Evolutionary conservation across 2,329 filamentous ascomycete genomes (phyloP).

Genomic region (Scytalidium lignicola): DNA sequence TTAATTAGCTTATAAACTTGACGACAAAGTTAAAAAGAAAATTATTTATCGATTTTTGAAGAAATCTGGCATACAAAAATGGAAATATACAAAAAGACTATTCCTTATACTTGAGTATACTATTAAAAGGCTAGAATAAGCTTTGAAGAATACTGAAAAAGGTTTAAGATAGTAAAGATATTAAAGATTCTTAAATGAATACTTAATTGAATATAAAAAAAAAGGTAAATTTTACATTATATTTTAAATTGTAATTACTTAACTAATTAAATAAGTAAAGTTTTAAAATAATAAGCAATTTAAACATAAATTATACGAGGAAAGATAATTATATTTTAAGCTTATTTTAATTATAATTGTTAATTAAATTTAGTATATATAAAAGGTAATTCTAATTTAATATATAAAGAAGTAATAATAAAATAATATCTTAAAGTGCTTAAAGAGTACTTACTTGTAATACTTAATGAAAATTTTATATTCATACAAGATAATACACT

Average conservation of each 20-base stretch:
- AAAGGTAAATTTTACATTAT: conserved; percentile 1
- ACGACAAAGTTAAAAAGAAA: background rate
- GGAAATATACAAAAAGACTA: background rate
- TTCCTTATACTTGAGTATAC: background rate
- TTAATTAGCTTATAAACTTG: too few species aligned
- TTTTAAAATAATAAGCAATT: background rate
- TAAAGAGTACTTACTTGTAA: conserved; percentile 2
- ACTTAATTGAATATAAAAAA: conserved; percentile 3
- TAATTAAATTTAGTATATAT: conserved; percentile 6
- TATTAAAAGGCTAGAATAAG: background rate
- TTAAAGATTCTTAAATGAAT: conserved; percentile 2
- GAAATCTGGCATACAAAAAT: background rate
- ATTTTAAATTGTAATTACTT: background rate
- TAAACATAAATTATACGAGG: background rate
- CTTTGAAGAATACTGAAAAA: background rate
- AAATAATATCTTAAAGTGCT: conserved; percentile 9
- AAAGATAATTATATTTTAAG: conserved; percentile 11
- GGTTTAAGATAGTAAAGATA: background rate
- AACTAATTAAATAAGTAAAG: background rate
- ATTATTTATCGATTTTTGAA: background rate
- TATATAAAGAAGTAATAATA: conserved; percentile 7
- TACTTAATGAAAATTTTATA: conserved; percentile 3
- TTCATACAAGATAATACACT: conserved; percentile 18
- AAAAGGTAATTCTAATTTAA: conserved; percentile 7
- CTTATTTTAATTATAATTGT: conserved; percentile 4